Base-by-base conservation (phyloP, 306 rosid species). In the Corylus avellana region DNA sequence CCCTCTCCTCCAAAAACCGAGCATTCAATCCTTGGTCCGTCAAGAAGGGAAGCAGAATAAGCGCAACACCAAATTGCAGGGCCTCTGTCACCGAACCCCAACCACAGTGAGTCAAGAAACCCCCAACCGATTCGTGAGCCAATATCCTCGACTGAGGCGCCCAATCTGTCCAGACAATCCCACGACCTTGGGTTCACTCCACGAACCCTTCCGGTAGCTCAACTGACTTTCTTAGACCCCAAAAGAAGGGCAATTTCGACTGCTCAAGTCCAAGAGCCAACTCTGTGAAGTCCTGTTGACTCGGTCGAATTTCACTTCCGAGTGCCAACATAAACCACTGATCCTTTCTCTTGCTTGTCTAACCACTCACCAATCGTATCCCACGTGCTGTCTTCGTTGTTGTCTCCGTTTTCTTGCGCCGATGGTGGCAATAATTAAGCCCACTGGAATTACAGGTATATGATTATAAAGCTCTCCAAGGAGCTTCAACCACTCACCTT, bases 241-340 rank as follows among this genome's bases (percentile, higher is more conserved):
- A 89, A 67, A 91, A 86, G 87, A 87, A 89, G 3, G 91, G 83
- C 78, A 89, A 72, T 3, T 78, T 78, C 0, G 92, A 88, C n/a
- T 77, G 78, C 72, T 91, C 90, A 57, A 88, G 83, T 70, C 90
- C 89, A 2, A 84, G 79, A 46, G 86, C 91, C 51, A 91, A 77
- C 82, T 87, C 90, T 1, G 10, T 13, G 12, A 81, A 44, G 8
- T 75, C 73, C 5, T 75, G 59, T 56, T 78, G 75, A 22, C 58
- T 82, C 13, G 75, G 72, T 25, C 56, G 79, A 0, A 76, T 35
- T 73, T 85, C 77, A 64, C 90, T 86, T 7, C 95, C 95, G 68
- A 85, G 75, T 17, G 93, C 91, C n/a, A 71, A 89, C 53, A 69
- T 87, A 91, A 32, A 89, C 88, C 16, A 91, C 89, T 2, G 89